phyloP scores from a whole-genome alignment of 768 basidiomycete genomes.

The Leccinum ochraceum region DNA sequence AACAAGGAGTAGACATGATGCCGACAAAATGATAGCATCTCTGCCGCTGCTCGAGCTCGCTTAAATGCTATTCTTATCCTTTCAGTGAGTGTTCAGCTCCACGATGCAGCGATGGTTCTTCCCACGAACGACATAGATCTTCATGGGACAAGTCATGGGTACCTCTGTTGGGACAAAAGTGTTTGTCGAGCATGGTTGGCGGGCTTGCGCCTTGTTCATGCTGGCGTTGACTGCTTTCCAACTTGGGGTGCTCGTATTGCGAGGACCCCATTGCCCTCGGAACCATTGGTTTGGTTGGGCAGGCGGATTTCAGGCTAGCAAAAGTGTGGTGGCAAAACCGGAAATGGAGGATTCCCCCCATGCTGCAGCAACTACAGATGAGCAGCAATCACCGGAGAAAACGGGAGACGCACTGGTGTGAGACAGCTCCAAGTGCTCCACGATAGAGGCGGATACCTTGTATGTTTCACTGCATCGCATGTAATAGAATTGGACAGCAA shows the following conservation, averaged over 20 bases:
- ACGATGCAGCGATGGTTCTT: background rate
- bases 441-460: conserved; percentile 1
- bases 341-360: background rate
- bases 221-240: conserved; percentile 60
- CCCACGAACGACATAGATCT: conserved; percentile 38
- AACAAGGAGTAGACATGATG: conserved; percentile 5
- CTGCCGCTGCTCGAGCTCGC: conserved; percentile 57
- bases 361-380: background rate
- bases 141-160: conserved; percentile 83
- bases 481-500: background rate
- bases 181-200: conserved; percentile 72
- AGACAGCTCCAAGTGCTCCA: background rate
- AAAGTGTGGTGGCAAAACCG: conserved; percentile 33
- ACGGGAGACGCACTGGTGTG: conserved; percentile 1
- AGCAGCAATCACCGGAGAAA: conserved; percentile 10
- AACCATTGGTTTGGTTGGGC: conserved; percentile 64
- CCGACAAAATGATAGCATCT: conserved; percentile 27
- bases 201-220: conserved; percentile 59
- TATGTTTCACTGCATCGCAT: background rate
- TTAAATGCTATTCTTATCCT: conserved; percentile 78
- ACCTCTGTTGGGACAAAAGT: conserved; percentile 73
- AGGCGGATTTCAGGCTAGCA: conserved; percentile 51
- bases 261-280: conserved; percentile 62
- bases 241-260: conserved; percentile 54
- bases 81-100: conserved; percentile 43